These are phyloP conservation scores for Mortierella hygrophila DNA, from an alignment of 192 early-diverging fungal species.

Conservation along the genomic window DNA sequence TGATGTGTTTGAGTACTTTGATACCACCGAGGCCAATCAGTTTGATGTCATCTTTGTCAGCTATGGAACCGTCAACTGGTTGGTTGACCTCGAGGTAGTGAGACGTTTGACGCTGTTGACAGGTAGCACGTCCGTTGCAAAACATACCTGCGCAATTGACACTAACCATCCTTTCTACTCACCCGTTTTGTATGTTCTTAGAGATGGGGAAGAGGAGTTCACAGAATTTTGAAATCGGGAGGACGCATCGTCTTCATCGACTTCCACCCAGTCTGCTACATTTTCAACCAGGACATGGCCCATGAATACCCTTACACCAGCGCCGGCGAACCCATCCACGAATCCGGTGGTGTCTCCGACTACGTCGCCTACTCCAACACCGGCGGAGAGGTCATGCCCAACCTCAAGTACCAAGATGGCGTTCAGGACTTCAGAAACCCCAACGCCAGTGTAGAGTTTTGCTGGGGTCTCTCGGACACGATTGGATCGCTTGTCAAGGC, in stretches of 20 bases:
- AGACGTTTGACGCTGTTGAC: not conserved
- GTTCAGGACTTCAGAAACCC: constrained; percentile 36
- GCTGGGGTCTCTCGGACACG: constrained; percentile 43
- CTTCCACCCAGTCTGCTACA: constrained; percentile 30
- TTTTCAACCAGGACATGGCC: constrained; percentile 30
- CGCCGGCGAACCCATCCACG: constrained; percentile 11
- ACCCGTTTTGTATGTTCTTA: not conserved
- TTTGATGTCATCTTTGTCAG: constrained; percentile 53
- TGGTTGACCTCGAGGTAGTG: constrained; percentile 34
- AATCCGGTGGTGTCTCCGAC: constrained; percentile 24
- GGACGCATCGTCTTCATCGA: constrained; percentile 39
- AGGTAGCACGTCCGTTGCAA: not conserved
- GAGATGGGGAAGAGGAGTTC: constrained; percentile 33
- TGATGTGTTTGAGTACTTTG: constrained; percentile 47
- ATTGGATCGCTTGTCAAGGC: constrained; percentile 22
- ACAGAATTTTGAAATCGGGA: constrained; percentile 37
- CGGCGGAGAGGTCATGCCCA: constrained; percentile 22
- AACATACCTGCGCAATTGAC: no score
- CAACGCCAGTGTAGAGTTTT: constrained; percentile 20
- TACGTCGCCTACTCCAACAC: constrained; percentile 30
- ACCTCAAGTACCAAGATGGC: constrained; percentile 34
- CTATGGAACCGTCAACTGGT: constrained; percentile 38
- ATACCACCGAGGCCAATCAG: constrained; percentile 23
- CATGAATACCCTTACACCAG: constrained; percentile 31
- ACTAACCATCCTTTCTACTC: not conserved